Evolutionary conservation across 2,329 filamentous ascomycete genomes (phyloP), one percentile per base, ranked within the genome.

Genomic region (Beauveria sp.): DNA sequence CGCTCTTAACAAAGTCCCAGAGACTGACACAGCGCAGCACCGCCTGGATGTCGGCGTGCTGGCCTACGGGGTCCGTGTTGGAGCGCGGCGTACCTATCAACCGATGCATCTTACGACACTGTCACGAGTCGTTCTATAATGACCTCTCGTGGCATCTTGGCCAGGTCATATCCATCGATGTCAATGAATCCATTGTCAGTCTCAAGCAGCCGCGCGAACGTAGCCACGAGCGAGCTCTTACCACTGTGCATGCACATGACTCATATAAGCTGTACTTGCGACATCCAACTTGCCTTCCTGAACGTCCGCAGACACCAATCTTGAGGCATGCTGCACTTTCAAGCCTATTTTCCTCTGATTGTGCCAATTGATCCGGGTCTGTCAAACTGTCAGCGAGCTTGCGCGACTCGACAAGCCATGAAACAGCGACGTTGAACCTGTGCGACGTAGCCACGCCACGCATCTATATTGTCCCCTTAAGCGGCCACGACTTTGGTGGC

Each of bases 61-160:
- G 62, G 1, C 66, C 63, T 3, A 69, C 66, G 0, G 80, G 80
- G 62, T 83, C 79, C 2, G 80, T 69, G 54, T 84, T 85, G 3
- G 72, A 68, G 0, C 79, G 75, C 3, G 85, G 69, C 0, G 70
- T 79, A 1, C 78, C 80, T 1, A 74, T 74, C 5, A 84, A 68
- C 22, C 61, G 82, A 77, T 0, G 79, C 73, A 51, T 84, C 80
- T 69, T 84, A 82, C 0, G 82, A 76, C 1, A 83, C 68, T 1
- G 74, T 73, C 34, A 77, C 76, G 7, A 84, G 68, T 1, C 68
- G 61, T 0, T 64, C 55, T 0, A 71, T 67, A 1, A 73, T 51
- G 5, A 62, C 59, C 7, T 68, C 61, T 6, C 68, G 65, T 0
- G 66, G 63, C 1, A 72, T 41, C 0, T 52, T 64, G 2, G 66